Evolutionary conservation across 1,284 basidiomycete genomes (phyloP), one percentile per base, ranked within the genome.

Genomic region (Heterobasidion parviporum): DNA sequence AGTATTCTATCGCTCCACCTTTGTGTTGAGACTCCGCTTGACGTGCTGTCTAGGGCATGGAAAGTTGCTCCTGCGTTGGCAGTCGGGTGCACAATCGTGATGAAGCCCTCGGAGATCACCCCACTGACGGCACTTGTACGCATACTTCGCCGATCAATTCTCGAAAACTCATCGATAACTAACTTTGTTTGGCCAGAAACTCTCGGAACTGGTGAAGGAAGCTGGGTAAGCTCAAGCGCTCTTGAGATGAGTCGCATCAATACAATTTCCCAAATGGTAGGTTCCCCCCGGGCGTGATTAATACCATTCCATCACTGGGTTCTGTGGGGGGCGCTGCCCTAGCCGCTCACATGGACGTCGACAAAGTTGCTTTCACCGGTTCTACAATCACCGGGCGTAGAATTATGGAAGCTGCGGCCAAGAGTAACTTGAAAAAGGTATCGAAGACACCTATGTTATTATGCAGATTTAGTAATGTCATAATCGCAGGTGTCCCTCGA

Each of bases 81-180:
- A 7, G 85, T 84, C 46, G 92, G 92, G 51, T 93, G 91, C 70
- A 88, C 87, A 12, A 86, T 94, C 63, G 87, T 94, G 59, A 88
- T 94, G 85, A 93, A 98, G 72, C 91, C 94, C 8, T 92, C 92
- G 38, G 94, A 98, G 72, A 73, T 93, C 56, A 95, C 93, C 1
- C 95, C 94, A 9, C 78, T 98, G 48, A 92, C 93, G 34, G 92
- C 93, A 15, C 77, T 94, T 63, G 84, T 87, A 72, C 67, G 78
- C 72, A 12, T 43, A 56, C 10, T 50, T 15, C 16, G 50, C 26
- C 26, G 26, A 26, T 26, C 5, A 26, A 26, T 26, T 26, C 26
- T 26, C 15, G 12, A 14, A 3, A 6, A 16, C 33, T 45, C 26
- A 46, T 2, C 26, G 32, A 33, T 38, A 26, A 26, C 26, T 26